Conservation (phyloP, 2,329 filamentous ascomycete genomes). For the Venturia asperata region DNA sequence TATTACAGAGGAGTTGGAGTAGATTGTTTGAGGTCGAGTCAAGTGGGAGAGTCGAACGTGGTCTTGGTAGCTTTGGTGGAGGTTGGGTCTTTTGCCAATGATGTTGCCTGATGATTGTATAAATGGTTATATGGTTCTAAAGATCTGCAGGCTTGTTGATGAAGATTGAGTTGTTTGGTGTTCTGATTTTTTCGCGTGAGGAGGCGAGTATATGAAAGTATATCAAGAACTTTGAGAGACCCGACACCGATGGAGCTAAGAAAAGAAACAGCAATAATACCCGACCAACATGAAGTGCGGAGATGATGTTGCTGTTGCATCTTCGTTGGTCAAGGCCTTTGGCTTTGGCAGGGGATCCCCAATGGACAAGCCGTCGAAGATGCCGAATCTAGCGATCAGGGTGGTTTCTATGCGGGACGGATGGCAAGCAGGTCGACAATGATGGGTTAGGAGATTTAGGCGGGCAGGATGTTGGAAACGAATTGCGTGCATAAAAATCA, state of each 20-base stretch:
- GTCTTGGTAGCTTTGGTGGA: background rate
- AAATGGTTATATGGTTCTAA: background rate
- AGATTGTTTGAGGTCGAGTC: background rate
- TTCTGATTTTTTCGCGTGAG: background rate
- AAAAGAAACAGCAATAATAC: too few species aligned
- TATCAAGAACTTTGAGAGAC: background rate
- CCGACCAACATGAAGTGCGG: background rate
- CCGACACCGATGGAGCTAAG: background rate
- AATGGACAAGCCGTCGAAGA: background rate
- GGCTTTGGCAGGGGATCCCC: background rate
- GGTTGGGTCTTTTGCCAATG: background rate
- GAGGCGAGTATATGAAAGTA: background rate
- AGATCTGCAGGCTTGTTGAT: background rate
- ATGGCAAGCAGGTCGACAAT: background rate
- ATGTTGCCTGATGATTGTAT: background rate
- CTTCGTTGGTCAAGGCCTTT: background rate
- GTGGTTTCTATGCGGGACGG: background rate
- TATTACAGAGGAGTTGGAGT: constrained; percentile 27
- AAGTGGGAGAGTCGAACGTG: too few species aligned
- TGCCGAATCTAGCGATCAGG: background rate
- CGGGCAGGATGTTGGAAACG: background rate
- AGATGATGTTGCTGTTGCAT: constrained; percentile 7
- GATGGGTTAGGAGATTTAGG: background rate
- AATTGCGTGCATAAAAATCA: background rate
- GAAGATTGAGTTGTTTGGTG: background rate